Base-by-base conservation (phyloP, 768 basidiomycete species). In the Pisolithus sp. region DNA sequence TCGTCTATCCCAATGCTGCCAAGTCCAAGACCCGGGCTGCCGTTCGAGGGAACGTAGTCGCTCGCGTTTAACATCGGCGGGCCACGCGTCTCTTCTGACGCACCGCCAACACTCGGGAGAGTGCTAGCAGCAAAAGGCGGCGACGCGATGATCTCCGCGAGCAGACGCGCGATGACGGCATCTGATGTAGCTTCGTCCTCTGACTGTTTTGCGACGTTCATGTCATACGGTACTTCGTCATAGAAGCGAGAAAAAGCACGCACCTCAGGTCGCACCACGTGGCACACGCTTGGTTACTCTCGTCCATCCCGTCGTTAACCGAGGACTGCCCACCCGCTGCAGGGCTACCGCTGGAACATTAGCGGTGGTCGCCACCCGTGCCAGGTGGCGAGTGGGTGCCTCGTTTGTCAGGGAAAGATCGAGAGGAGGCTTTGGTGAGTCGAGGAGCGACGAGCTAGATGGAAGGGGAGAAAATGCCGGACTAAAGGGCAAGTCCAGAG, bases 361-460 rank as follows among this genome's bases (percentile, higher is more conserved):
- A 58, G 61, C 77, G 75, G 78, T 79, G 82, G 78, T 83, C 90
- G 80, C 90, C 90, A 93, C 86, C 90, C 90, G 90, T 93, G 90
- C 90, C 86, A 87, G 85, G 85, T 93, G 90, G 90, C 90, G 83
- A 93, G 90, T 87, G 83, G 86, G 71, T 66, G 84, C 76, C 66
- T 68, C 51, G 43, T 56, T 59, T 46, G 58, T 63, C 67, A 59
- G 68, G 58, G 66, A 68, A 58, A 66, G 62, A 65, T 67, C 59
- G 56, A 65, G 65, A 54, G 54, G 54, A 52, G 63, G 44, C 53
- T 57, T 57, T 55, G 58, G 51, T 47, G 59, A 56, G 37, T 50
- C 28, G 44, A 58, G 55, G 52, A 24, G 56, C 57, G 57, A 61
- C 42, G 68, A 61, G 31, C 70, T 52, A 41, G 71, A 65, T 46